phyloP scores from a whole-genome alignment of 345 rosid species.

The Lumnitzera littorea region DNA sequence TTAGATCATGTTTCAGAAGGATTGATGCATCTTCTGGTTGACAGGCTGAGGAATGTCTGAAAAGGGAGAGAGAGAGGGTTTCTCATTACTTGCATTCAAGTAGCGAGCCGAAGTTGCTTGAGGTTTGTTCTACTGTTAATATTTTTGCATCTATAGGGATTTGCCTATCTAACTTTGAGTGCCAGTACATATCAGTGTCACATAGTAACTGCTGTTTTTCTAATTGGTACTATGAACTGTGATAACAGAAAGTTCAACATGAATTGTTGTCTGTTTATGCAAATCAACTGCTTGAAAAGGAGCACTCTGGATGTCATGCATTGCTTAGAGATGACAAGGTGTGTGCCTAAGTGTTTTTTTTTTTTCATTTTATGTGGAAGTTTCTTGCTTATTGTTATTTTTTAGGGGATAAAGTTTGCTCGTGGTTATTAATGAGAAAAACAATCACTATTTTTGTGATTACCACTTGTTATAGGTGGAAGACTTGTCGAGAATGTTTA shows the following conservation, averaged over 20 bases:
- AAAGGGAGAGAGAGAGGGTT: conserved; percentile 50
- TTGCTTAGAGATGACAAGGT: conserved; percentile 79
- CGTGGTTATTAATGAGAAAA: too few species aligned
- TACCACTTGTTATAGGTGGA: conserved; percentile 34
- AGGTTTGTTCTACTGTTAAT: conserved; percentile 28
- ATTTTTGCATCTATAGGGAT: neutral
- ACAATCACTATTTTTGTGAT: neutral
- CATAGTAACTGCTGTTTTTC: neutral
- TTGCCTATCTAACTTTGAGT: neutral
- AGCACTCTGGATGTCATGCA: conserved; percentile 53
- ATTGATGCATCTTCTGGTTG: conserved; percentile 2
- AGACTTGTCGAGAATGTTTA: conserved; percentile 69
- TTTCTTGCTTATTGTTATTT: too few species aligned
- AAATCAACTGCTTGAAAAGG: conserved; percentile 45
- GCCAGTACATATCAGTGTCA: neutral
- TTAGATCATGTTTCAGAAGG: too few species aligned
- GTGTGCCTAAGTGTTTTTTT: conserved; percentile 5
- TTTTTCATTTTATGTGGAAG: neutral
- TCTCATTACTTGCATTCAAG: conserved; percentile 43
- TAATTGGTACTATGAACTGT: neutral
- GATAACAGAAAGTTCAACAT: conserved; percentile 46
- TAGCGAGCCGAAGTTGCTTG: conserved; percentile 47
- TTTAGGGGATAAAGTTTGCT: too few species aligned
- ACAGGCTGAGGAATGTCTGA: conserved; percentile 55
- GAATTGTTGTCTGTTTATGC: conserved; percentile 39